These are phyloP conservation scores for Plasmopara halstedii DNA, from an alignment of 352 stramenopile genomes.

Conservation along the genomic window DNA sequence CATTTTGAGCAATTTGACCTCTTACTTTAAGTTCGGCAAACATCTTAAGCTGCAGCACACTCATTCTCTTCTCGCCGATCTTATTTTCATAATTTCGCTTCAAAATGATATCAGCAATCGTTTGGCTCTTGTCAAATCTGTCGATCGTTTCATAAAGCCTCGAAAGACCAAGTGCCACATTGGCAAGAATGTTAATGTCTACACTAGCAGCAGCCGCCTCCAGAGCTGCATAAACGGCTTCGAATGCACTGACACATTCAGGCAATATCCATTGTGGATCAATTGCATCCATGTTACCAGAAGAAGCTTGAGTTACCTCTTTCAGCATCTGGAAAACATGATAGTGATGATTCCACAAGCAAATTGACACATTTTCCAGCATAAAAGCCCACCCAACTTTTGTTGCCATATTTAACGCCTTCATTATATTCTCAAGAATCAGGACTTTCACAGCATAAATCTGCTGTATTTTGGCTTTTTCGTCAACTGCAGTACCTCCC, in stretches of 20 bases:
- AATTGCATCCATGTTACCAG: conserved; percentile 6
- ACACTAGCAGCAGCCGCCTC: conserved; percentile 17
- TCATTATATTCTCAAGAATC: conserved; percentile 32
- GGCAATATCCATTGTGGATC: conserved; percentile 40
- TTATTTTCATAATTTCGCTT: conserved; percentile 32
- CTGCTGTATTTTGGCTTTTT: conserved; percentile 2
- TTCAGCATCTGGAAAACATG: conserved; percentile 62
- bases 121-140: conserved; percentile 40
- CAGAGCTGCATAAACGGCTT: conserved; percentile 41
- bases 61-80: neutral
- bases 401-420: conserved; percentile 24
- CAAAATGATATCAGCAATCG: conserved; percentile 44
- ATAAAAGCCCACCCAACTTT: conserved; percentile 52
- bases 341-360: conserved; percentile 90
- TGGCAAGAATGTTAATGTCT: conserved; percentile 43
- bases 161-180: conserved; percentile 42
- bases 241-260: conserved; percentile 56
- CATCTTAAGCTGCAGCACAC: conserved; percentile 39
- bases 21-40: conserved; percentile 64
- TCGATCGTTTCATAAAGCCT: conserved; percentile 39
- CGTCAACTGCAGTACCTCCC: conserved; percentile 2
- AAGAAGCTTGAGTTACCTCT: conserved; percentile 3
- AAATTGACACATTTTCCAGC: conserved; percentile 77
- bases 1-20: conserved; percentile 57
- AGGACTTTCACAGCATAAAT: conserved; percentile 38